Evolutionary conservation across 176 grass and related monocot genomes (phyloP), one percentile per base, ranked within the genome.

Genomic region (Carex parvula): DNA sequence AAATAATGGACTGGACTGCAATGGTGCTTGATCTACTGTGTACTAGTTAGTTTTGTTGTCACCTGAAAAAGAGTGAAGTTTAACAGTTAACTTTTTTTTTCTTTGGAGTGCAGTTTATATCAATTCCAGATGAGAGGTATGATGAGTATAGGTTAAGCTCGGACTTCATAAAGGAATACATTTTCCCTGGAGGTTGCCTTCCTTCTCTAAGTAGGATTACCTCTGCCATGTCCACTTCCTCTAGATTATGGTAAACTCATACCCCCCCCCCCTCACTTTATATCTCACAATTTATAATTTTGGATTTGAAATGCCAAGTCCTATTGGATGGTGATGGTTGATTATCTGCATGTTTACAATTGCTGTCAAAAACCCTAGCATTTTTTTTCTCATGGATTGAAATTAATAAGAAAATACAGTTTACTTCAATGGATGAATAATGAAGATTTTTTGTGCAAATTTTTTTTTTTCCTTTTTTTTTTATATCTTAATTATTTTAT

Each of bases 81-180:
- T 66, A 42, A 42, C 20, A n/a, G n/a, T 64, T 84, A 24, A 24
- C 22, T 60, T 5, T 69, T 14, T 46, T 44, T 83, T 71, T 39
- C 21, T 41, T 84, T 58, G 20, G 3, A 15, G 48, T 82, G 82
- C 70, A 97, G 94, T 94, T 90, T 81, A 97, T 90, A 59, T 90
- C 94, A 2, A 92, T 97, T 75, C 94, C 91, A 62, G 91, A 94
- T 64, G 86, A 97, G 77, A 83, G 91, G 16, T 97, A 97, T 0
- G 91, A 94, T 26, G 89, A 94, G 21, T 90, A 92, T 42, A 93
- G 94, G 82, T 88, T 84, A 79, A 97, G 91, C 52, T 92, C 91
- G 14, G 91, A 90, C 35, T 97, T 97, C 83, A 94, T 97, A 42
- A 97, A 92, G 66, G 94, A 97, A 46, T 97, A 97, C 88, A 92